phyloP scores from a whole-genome alignment of 176 grass and related monocot species.

The Eleusine coracana region DNA sequence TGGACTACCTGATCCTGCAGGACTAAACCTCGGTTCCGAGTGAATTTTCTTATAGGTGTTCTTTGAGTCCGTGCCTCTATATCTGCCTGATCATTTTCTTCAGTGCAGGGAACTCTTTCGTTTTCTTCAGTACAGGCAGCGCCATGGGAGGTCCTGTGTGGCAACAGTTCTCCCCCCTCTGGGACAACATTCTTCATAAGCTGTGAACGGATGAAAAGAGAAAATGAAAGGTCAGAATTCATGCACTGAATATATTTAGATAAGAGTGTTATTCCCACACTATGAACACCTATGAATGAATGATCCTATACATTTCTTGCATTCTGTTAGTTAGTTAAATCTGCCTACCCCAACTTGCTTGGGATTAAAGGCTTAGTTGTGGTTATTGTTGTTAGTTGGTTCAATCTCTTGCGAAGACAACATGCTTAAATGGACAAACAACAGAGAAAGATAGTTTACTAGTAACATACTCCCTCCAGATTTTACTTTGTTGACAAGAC shows the following conservation, averaged over 20 bases:
- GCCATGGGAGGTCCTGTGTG: conserved; percentile 47
- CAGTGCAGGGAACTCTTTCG: neutral
- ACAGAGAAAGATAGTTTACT: neutral
- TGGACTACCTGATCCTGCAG: conserved; percentile 64
- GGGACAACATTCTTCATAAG: conserved; percentile 61
- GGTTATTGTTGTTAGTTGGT: no score
- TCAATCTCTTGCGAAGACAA: neutral
- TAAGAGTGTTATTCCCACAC: neutral
- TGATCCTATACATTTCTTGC: neutral
- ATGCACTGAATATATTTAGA: neutral
- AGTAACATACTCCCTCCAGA: neutral
- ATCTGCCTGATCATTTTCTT: conserved; percentile 3
- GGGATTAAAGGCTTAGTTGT: no score
- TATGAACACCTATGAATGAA: conserved; percentile 1
- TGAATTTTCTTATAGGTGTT: conserved; percentile 76
- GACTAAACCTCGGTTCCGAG: conserved; percentile 70
- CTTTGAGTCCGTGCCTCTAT: neutral
- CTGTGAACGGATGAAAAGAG: conserved; percentile 30
- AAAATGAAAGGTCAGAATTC: neutral
- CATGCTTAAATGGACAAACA: neutral
- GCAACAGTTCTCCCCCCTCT: conserved; percentile 69
- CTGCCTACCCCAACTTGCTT: no score
- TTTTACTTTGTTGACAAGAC: no score
- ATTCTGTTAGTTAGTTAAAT: neutral
- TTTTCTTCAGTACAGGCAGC: neutral